A percentile compares a stretch with the other conserved stretches of the same genome.
Evolutionary conservation across 805 yeast genomes (phyloP).

Genomic region (Candida ortonii): DNA sequence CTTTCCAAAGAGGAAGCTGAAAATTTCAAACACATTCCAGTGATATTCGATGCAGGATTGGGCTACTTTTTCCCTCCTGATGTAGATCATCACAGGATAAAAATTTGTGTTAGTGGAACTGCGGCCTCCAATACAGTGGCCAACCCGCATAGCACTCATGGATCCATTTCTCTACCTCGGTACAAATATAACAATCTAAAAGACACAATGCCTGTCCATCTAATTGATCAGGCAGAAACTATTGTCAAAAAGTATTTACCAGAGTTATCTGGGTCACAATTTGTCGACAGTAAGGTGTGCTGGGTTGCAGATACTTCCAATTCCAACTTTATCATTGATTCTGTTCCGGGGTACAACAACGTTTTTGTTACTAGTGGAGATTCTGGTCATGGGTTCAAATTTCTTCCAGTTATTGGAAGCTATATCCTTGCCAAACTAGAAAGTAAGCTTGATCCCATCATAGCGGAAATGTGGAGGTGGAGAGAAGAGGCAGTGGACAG

Average conservation of each 20-base stretch:
- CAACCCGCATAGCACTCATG: slow-evolving; percentile 17
- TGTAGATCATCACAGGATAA: slow-evolving; percentile 32
- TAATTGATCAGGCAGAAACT: slow-evolving; percentile 28
- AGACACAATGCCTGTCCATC: slow-evolving; percentile 37
- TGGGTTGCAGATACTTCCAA: slow-evolving; percentile 41
- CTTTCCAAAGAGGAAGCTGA: slow-evolving; percentile 36
- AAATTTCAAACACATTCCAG: slow-evolving; percentile 37
- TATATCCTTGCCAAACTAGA: slow-evolving; percentile 37
- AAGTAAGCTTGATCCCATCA: slow-evolving; percentile 25
- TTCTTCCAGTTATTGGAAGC: slow-evolving; percentile 44
- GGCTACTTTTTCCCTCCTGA: slow-evolving; percentile 54
- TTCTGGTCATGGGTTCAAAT: slow-evolving; percentile 47
- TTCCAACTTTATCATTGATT: slow-evolving; percentile 40
- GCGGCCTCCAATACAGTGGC: slow-evolving; percentile 30
- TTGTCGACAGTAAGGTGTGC: slow-evolving; percentile 36
- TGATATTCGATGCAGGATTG: slow-evolving; percentile 42
- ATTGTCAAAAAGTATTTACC: slow-evolving; percentile 38
- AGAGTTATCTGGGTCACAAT: slow-evolving; percentile 33
- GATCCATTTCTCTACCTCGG: slow-evolving; percentile 36
- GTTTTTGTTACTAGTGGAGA: slow-evolving; percentile 46
- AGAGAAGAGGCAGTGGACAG: slow-evolving; percentile 15
- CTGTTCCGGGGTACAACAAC: slow-evolving; percentile 32
- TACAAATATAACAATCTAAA: slow-evolving; percentile 31
- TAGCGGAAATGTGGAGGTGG: slow-evolving; percentile 34
- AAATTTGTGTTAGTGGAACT: slow-evolving; percentile 38